phyloP scores from a whole-genome alignment of 2,329 filamentous ascomycete species.

The Lasiodiplodia hormozganensis region DNA sequence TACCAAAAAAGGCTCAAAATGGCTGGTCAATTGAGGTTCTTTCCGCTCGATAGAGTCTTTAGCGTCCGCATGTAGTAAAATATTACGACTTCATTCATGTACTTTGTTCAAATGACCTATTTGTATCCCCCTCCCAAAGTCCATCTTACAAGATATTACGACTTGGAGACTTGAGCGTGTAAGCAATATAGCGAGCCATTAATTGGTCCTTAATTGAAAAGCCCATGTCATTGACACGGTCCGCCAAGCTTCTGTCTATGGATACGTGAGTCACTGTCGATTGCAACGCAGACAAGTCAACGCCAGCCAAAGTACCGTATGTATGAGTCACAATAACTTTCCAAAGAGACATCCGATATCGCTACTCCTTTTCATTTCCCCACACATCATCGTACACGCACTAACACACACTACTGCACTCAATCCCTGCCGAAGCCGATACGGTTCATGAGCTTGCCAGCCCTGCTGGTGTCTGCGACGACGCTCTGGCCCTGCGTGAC shows the following conservation, averaged over 20 bases:
- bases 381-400: neutral
- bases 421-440: conserved; percentile 24
- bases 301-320: neutral
- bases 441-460: conserved; percentile 23
- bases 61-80: neutral
- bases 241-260: neutral
- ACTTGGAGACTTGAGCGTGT: neutral
- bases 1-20: neutral
- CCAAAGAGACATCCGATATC: neutral
- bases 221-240: neutral
- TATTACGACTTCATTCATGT: neutral
- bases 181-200: neutral
- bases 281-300: neutral
- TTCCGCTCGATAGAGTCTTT: neutral
- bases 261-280: neutral
- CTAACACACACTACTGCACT: neutral
- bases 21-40: neutral
- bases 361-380: neutral
- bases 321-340: neutral
- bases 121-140: neutral
- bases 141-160: neutral
- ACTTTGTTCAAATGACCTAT: neutral
- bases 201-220: neutral
- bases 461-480: conserved; percentile 7
- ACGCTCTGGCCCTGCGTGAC: conserved; percentile 26